A percentile compares a stretch with the other conserved stretches of the same genome.
Conservation (phyloP, 2,329 filamentous ascomycete species). For the Paramyrothecium roridum region DNA sequence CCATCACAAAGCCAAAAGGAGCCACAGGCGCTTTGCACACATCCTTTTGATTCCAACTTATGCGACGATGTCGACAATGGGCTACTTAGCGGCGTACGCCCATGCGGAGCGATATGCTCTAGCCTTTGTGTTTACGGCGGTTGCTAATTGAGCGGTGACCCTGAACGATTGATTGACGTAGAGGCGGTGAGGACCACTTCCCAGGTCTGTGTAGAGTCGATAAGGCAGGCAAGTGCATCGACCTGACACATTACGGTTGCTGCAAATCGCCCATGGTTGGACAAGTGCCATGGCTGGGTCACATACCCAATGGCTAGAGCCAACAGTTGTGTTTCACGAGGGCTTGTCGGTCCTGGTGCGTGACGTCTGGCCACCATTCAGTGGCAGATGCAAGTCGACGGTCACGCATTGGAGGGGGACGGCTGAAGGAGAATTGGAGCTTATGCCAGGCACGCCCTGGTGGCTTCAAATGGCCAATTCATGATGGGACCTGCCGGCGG, state of each 20-base stretch:
- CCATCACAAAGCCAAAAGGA: too few relatives aligned
- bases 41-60: background rate
- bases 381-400: background rate
- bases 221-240: background rate
- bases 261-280: background rate
- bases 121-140: background rate
- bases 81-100: background rate
- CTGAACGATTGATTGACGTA: background rate
- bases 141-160: background rate
- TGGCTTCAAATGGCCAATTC: background rate
- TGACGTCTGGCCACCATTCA: background rate
- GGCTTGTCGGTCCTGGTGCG: background rate
- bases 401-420: background rate
- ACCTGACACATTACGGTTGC: background rate
- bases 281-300: background rate
- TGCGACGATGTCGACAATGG: background rate
- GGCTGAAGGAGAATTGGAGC: background rate
- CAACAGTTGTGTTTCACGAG: background rate
- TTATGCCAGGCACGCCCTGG: background rate
- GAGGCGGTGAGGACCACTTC: background rate
- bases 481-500: background rate
- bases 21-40: background rate
- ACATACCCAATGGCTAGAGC: background rate
- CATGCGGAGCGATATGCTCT: background rate
- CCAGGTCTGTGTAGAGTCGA: background rate